A percentile compares a stretch with the other conserved stretches of the same genome.
phyloP scores from a whole-genome alignment of 768 basidiomycete species.

The Auriculariales sp. region DNA sequence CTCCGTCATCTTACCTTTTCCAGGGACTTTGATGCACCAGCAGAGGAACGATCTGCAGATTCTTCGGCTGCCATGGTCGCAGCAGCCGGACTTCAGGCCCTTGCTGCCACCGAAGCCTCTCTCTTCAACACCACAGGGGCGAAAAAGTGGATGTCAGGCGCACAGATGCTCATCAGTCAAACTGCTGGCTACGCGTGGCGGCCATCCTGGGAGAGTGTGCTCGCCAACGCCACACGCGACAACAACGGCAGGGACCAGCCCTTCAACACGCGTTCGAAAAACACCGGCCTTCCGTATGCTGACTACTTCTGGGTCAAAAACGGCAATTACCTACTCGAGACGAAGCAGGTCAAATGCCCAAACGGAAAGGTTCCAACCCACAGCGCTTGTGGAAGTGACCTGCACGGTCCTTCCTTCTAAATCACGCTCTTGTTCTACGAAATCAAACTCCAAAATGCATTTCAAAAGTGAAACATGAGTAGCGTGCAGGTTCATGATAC shows the following conservation, averaged over 20 bases:
- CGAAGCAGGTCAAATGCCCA: not conserved
- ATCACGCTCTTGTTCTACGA: too few relatives aligned
- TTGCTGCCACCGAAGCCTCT: not conserved
- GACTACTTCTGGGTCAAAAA: not conserved
- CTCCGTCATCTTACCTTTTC: not conserved
- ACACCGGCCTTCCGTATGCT: not conserved
- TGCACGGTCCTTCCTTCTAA: not conserved
- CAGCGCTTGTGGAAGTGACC: not conserved
- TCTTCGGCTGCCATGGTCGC: slow-evolving; percentile 5
- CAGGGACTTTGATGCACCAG: slow-evolving; percentile 5
- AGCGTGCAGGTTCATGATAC: too few relatives aligned
- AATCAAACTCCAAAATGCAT: too few relatives aligned
- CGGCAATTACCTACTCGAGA: not conserved
- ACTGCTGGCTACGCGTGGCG: slow-evolving; percentile 1
- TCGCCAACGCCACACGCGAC: slow-evolving; percentile 3
- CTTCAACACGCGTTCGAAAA: slow-evolving; percentile 1
- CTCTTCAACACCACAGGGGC: not conserved
- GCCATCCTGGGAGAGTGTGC: slow-evolving; percentile 1
- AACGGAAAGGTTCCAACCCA: not conserved
- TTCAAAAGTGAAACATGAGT: too few relatives aligned
- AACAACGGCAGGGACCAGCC: slow-evolving; percentile 3
- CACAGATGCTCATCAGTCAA: not conserved
- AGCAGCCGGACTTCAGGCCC: slow-evolving; percentile 2
- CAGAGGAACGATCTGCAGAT: not conserved
- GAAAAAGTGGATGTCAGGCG: not conserved